A percentile compares a stretch with the other conserved stretches of the same genome.
Conservation (phyloP, 345 rosid species). For the Eutrema heterophyllum region DNA sequence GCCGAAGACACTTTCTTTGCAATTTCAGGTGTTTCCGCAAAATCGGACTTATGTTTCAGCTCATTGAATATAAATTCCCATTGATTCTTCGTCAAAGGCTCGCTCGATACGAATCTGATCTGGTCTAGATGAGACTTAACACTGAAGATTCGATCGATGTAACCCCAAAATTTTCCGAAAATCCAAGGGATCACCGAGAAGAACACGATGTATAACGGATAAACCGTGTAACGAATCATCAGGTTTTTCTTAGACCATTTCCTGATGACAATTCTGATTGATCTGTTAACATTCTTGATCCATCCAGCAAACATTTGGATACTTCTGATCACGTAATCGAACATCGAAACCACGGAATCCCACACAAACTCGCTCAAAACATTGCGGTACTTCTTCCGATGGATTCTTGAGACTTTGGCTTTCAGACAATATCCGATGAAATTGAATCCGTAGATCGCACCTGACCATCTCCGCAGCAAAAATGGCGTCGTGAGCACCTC, state of each 20-base stretch:
- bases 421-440: conserved; percentile 45
- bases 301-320: neutral
- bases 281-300: neutral
- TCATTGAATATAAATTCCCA: conserved; percentile 48
- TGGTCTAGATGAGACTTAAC: conserved; percentile 27
- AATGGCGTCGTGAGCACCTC: conserved; percentile 8
- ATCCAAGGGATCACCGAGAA: conserved; percentile 2
- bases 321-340: neutral
- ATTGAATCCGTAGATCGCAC: conserved; percentile 36
- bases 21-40: conserved; percentile 37
- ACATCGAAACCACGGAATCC: neutral
- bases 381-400: neutral
- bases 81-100: conserved; percentile 37
- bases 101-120: conserved; percentile 27
- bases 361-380: neutral
- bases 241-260: neutral
- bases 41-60: conserved; percentile 31
- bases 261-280: neutral
- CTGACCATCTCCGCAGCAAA: conserved; percentile 49
- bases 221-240: neutral
- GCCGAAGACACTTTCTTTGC: conserved; percentile 44
- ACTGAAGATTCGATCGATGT: conserved; percentile 22
- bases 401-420: conserved; percentile 28
- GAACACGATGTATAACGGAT: neutral
- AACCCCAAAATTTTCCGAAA: neutral